Percentiles rank a stretch among this genome's conserved stretches.
Evolutionary conservation across 192 early-diverging fungal species (phyloP).

Genomic region (Rhizophagus sp.): DNA sequence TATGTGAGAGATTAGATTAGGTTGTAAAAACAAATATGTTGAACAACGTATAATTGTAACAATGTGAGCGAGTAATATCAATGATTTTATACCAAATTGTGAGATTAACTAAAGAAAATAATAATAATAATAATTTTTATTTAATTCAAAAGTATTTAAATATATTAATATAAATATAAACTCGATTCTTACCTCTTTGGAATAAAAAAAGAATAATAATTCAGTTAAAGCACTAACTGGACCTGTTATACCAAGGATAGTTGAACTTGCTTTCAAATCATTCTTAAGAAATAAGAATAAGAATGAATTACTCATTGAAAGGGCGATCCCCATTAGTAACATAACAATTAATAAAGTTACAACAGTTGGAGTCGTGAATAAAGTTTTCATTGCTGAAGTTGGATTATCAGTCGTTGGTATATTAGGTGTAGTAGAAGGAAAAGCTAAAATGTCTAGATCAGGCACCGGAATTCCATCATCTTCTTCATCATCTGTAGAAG

Average conservation of each 20-base stretch:
- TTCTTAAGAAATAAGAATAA: slow-evolving; percentile 46
- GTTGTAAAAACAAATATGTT: slow-evolving; percentile 42
- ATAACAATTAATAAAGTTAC: slow-evolving; percentile 43
- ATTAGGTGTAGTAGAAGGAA: slow-evolving; percentile 31
- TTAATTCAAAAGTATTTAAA: too few relatives aligned
- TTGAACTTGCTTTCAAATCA: slow-evolving; percentile 45
- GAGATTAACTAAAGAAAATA: slow-evolving; percentile 41
- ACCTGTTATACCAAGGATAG: slow-evolving; percentile 45
- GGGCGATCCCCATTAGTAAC: slow-evolving; percentile 49
- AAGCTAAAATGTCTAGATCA: slow-evolving; percentile 29
- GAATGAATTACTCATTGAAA: slow-evolving; percentile 46
- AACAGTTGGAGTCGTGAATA: slow-evolving; percentile 38
- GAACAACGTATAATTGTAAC: slow-evolving; percentile 46
- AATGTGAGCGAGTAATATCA: slow-evolving; percentile 48
- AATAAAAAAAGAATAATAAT: slow-evolving; percentile 49
- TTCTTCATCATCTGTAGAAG: not conserved
- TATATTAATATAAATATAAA: not conserved
- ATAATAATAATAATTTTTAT: too few relatives aligned
- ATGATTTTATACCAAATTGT: slow-evolving; percentile 40
- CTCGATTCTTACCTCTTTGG: slow-evolving; percentile 40
- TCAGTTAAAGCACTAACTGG: slow-evolving; percentile 44
- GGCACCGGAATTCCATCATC: slow-evolving; percentile 31
- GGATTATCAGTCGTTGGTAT: slow-evolving; percentile 32
- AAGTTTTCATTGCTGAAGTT: not conserved
- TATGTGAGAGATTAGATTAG: slow-evolving; percentile 31